Conservation (phyloP, 176 grass and related monocot genomes). For the Aegilops longissima region DNA sequence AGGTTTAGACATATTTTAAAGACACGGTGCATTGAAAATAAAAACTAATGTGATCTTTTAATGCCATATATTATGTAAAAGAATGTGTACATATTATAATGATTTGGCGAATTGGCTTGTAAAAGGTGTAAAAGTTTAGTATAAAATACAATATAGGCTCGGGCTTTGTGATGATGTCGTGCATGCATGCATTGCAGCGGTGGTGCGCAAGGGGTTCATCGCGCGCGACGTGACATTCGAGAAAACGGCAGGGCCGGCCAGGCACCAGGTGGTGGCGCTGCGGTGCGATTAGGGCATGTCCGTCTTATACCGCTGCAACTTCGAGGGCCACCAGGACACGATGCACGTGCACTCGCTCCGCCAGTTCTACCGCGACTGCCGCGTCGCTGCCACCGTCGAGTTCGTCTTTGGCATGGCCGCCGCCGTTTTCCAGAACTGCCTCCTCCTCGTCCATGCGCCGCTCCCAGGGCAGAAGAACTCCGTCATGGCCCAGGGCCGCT, state of each 20-base stretch:
- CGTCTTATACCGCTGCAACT: slow-evolving; percentile 64
- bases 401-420: slow-evolving; percentile 83
- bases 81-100: too few species aligned
- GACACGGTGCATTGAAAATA: too few species aligned
- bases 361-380: slow-evolving; percentile 75
- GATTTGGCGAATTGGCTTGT: too few species aligned
- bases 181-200: too few species aligned
- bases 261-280: slow-evolving; percentile 72
- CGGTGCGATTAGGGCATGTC: slow-evolving; percentile 60
- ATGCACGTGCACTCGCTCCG: slow-evolving; percentile 76
- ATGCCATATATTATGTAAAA: too few species aligned
- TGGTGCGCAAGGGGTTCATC: slow-evolving; percentile 49
- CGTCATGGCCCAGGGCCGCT: slow-evolving; percentile 59
- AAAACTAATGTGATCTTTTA: too few species aligned
- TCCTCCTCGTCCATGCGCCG: slow-evolving; percentile 33
- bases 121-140: too few species aligned
- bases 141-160: too few species aligned
- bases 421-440: slow-evolving; percentile 69
- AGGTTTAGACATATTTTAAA: too few species aligned
- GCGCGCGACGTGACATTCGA: slow-evolving; percentile 60
- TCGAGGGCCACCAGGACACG: slow-evolving; percentile 83
- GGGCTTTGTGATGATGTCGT: too few species aligned
- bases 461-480: slow-evolving; percentile 57
- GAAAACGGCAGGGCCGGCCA: slow-evolving; percentile 64
- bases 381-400: slow-evolving; percentile 58